phyloP scores from a whole-genome alignment of 257 asterid species.

The Hygrophila difformis region DNA sequence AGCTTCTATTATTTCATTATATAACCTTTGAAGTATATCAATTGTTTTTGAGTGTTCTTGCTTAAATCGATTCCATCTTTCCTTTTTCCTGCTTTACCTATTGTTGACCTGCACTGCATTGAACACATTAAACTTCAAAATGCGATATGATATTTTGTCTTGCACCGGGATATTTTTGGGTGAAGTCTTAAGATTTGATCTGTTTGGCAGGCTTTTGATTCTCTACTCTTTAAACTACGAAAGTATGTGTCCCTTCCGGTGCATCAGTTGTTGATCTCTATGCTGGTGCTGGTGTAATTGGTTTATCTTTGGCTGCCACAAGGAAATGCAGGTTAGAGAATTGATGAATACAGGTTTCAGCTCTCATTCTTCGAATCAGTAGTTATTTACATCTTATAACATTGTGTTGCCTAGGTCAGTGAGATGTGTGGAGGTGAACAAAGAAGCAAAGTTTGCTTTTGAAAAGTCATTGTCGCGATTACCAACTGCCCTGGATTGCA shows the following conservation, averaged over 20 bases:
- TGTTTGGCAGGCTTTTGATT: constrained; percentile 77
- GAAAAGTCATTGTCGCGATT: constrained; percentile 83
- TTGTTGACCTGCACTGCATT: constrained; percentile 1
- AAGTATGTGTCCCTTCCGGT: constrained; percentile 78
- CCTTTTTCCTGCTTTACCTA: constrained; percentile 1
- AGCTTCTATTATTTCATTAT: constrained; percentile 11
- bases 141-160: too few species aligned
- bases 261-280: constrained; percentile 89
- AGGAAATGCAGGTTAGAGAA: constrained; percentile 73
- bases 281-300: constrained; percentile 97
- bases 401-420: constrained; percentile 51
- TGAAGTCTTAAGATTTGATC: constrained; percentile 6
- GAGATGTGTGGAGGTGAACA: constrained; percentile 89
- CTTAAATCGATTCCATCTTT: neutral
- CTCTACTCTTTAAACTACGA: constrained; percentile 70
- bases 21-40: constrained; percentile 14
- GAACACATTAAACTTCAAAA: neutral
- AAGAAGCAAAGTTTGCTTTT: constrained; percentile 75
- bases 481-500: constrained; percentile 41
- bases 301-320: constrained; percentile 72
- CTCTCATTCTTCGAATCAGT: constrained; percentile 11
- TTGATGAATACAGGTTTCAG: constrained; percentile 10
- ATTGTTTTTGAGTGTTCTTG: constrained; percentile 10
- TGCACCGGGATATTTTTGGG: neutral
- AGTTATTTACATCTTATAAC: neutral